These are phyloP conservation scores for Suillus sp. DNA, from an alignment of 768 basidiomycete genomes.

Conservation along the genomic window DNA sequence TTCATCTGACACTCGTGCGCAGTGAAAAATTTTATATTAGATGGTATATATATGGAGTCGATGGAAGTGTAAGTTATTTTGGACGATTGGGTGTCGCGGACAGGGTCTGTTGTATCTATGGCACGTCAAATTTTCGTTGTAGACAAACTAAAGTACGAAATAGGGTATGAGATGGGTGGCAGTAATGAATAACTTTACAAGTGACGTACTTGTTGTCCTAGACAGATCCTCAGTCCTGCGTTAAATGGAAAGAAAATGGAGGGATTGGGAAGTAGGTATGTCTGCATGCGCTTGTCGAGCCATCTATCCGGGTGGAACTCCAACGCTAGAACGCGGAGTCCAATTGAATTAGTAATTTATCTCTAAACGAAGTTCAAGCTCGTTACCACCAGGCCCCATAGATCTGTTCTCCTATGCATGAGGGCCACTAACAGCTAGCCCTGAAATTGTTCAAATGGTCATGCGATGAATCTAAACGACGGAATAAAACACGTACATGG, in stretches of 20 bases:
- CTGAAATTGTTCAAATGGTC: constrained; percentile 15
- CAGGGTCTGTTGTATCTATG: neutral
- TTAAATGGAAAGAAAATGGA: constrained; percentile 46
- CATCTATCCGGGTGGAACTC: constrained; percentile 44
- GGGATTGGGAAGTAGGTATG: constrained; percentile 39
- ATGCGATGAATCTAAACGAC: neutral
- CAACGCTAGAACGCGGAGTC: constrained; percentile 16
- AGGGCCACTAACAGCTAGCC: constrained; percentile 26
- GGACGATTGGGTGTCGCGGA: neutral
- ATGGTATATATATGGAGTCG: neutral
- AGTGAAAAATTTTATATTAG: neutral
- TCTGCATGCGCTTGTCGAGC: constrained; percentile 38
- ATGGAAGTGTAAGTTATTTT: neutral
- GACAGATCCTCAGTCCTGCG: constrained; percentile 40
- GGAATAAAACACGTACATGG: constrained; percentile 16
- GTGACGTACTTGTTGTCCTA: constrained; percentile 33
- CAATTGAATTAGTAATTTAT: neutral
- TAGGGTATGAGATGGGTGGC: constrained; percentile 9
- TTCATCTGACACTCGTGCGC: neutral
- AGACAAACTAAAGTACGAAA: constrained; percentile 33
- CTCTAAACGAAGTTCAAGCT: neutral
- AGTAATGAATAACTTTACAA: constrained; percentile 18
- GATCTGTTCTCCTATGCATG: constrained; percentile 39
- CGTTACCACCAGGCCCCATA: constrained; percentile 39
- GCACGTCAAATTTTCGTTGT: constrained; percentile 24